Conservation (phyloP, 306 rosid species). For the Parietaria judaica region DNA sequence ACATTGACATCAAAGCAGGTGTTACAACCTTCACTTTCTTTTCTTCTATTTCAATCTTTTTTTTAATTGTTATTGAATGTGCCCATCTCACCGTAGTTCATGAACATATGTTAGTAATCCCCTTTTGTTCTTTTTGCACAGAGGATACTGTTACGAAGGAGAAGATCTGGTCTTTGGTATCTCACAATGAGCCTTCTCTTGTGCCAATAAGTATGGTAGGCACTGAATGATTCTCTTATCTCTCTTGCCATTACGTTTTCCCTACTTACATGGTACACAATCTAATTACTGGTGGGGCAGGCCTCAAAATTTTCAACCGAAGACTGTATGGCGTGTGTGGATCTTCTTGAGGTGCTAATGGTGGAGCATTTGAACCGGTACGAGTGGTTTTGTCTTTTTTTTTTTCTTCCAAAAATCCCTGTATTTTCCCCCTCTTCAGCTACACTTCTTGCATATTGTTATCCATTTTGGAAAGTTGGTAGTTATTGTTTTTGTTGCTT, state of each 20-base stretch:
- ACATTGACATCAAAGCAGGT: slow-evolving; percentile 98
- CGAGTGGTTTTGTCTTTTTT: not conserved
- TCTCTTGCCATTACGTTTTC: too few species aligned
- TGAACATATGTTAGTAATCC: slow-evolving; percentile 9
- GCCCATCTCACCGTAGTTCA: not conserved
- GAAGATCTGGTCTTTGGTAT: slow-evolving; percentile 73
- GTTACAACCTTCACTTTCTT: not conserved
- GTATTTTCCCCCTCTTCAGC: not conserved
- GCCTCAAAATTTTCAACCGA: slow-evolving; percentile 66
- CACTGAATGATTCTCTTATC: slow-evolving; percentile 15
- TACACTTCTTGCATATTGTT: not conserved
- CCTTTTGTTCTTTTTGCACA: slow-evolving; percentile 10
- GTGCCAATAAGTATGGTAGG: slow-evolving; percentile 73
- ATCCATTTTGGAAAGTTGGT: slow-evolving; percentile 2
- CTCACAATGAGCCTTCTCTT: slow-evolving; percentile 85
- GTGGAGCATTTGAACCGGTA: slow-evolving; percentile 67
- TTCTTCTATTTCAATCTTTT: not conserved
- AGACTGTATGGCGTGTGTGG: slow-evolving; percentile 71
- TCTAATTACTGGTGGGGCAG: slow-evolving; percentile 34
- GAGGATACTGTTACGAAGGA: slow-evolving; percentile 80
- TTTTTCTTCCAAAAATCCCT: slow-evolving; percentile 1
- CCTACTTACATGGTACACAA: not conserved
- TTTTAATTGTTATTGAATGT: not conserved
- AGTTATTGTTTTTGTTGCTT: slow-evolving; percentile 12
- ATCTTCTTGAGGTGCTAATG: slow-evolving; percentile 75